Evolutionary conservation across 495 filamentous ascomycete genomes (phyloP).

Genomic region (Bathelium albidoporum): DNA sequence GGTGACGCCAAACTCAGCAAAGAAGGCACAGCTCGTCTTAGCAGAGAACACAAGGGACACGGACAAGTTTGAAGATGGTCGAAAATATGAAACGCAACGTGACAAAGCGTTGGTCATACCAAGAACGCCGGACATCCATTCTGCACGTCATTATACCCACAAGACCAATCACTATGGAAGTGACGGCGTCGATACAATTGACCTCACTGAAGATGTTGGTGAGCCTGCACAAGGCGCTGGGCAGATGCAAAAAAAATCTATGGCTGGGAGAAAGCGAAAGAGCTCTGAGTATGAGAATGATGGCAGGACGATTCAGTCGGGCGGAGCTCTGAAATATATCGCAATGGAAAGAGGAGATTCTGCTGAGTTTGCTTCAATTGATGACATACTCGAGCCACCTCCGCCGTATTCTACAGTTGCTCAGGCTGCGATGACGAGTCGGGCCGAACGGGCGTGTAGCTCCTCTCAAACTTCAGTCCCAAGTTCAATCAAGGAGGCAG

Average conservation of each 20-base stretch:
- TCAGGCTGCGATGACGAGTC: not conserved
- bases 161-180: not conserved
- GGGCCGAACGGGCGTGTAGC: not conserved
- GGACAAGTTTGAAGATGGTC: not conserved
- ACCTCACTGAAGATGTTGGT: slow-evolving; percentile 51
- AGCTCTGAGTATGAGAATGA: slow-evolving; percentile 56
- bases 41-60: slow-evolving; percentile 21
- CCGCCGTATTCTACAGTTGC: slow-evolving; percentile 23
- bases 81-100: no score
- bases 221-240: not conserved
- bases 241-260: slow-evolving; percentile 21
- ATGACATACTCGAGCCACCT: slow-evolving; percentile 19
- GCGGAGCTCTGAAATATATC: not conserved
- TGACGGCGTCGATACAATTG: slow-evolving; percentile 49
- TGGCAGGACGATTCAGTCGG: slow-evolving; percentile 10
- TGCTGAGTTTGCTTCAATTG: slow-evolving; percentile 17
- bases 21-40: slow-evolving; percentile 39
- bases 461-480: slow-evolving; percentile 22
- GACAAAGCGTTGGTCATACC: not conserved
- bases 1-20: slow-evolving; percentile 42
- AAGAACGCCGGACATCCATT: not conserved
- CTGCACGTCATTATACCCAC: not conserved
- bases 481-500: slow-evolving; percentile 7
- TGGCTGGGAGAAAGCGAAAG: slow-evolving; percentile 59
- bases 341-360: not conserved